These are phyloP conservation scores for Lactarius deliciosus DNA, from an alignment of 768 basidiomycete genomes.

Conservation along the genomic window DNA sequence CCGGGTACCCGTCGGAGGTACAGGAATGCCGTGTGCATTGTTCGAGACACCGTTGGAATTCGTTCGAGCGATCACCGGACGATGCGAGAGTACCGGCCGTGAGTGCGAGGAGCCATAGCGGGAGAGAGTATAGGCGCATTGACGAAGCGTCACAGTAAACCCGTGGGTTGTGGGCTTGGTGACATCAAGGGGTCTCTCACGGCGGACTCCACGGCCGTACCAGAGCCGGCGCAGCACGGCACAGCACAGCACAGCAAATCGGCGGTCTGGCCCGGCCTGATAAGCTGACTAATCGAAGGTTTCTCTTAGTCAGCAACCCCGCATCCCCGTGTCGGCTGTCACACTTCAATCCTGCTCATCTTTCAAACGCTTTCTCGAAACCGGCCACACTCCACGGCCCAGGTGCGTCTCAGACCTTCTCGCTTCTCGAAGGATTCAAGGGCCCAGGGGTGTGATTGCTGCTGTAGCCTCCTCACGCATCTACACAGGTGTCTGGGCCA, in stretches of 20 bases:
- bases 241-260: neutral
- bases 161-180: neutral
- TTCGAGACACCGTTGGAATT: constrained; percentile 40
- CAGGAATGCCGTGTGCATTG: constrained; percentile 36
- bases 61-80: constrained; percentile 38
- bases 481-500: neutral
- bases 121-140: constrained; percentile 26
- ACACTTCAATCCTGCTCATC: neutral
- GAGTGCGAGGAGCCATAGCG: neutral
- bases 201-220: too few relatives aligned
- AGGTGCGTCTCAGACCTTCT: constrained; percentile 13
- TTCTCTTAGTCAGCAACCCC: neutral
- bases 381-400: neutral
- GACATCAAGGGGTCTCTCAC: neutral
- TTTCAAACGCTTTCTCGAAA: neutral
- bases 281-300: neutral
- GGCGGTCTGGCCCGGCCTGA: neutral
- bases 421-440: neutral
- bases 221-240: neutral
- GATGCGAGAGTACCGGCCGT: constrained; percentile 27
- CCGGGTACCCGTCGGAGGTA: constrained; percentile 35
- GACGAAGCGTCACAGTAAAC: neutral
- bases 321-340: neutral
- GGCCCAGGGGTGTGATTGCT: neutral
- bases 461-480: neutral